Evolutionary conservation across 208 protist species (phyloP), one percentile per base, ranked within the genome.

Genomic region (Acanthamoeba sp.): DNA sequence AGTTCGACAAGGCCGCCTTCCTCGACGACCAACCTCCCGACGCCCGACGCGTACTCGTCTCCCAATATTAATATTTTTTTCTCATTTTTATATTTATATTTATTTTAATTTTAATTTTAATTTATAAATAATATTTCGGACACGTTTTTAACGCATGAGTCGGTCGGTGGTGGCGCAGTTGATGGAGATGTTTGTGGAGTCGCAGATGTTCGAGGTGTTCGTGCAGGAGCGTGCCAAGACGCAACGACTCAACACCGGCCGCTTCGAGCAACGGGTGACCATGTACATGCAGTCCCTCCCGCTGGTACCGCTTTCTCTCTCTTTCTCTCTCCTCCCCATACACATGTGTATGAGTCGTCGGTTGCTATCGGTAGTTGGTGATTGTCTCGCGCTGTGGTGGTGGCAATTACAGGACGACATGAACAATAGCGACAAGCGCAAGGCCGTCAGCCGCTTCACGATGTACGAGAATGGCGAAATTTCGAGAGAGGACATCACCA

Each of bases 191-290:
- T 62, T 91, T 27, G 24, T 69, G 24, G 52, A 91, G 45, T 62
- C 85, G 34, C 85, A 91, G 27, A 91, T 91, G 85, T 91, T 91
- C 34, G 85, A 71, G 36, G 34, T 91, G 24, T 91, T 91, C 40
- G 29, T 91, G 2, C 52, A 91, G 57, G 85, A 91, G 57, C 50
- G 85, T 4, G 52, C 42, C 57, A 62, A 87, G 24, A 80, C n/a
- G 12, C 85, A 45, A 40, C 22, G n/a, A 62, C 52, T 91, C 3
- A 91, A 69, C 38, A 48, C 52, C 18, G 85, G 85, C 59, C 10
- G 27, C 2, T 91, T 91, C 34, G 85, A 91, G 59, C 16, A 91
- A 27, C 50, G 85, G 12, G 52, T 91, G 16, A 91, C 85, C 29
- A 62, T 88, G 50, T 88, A 88, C 36, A 88, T 88, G 45, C 55